Percentiles rank a stretch among this genome's conserved stretches.
These are phyloP conservation scores for Xerocomus amazonicus DNA, from an alignment of 1,284 basidiomycete genomes.

Conservation along the genomic window DNA sequence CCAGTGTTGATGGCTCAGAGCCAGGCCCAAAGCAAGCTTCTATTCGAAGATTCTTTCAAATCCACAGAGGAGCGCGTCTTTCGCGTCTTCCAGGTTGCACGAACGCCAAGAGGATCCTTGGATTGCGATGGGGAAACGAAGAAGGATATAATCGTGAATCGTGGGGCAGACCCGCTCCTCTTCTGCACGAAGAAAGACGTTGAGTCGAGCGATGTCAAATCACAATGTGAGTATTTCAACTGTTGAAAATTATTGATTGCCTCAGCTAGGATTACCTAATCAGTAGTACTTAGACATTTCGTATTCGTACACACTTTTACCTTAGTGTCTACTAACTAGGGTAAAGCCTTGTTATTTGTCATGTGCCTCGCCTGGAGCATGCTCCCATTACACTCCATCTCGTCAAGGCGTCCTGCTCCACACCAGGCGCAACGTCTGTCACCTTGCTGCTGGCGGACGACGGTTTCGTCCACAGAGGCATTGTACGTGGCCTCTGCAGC, in stretches of 20 bases:
- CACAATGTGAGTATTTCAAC: conserved; percentile 26
- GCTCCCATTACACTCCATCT: conserved; percentile 23
- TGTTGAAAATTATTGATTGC: no score
- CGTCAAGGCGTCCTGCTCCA: conserved; percentile 18
- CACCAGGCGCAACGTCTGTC: not conserved
- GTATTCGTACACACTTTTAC: no score
- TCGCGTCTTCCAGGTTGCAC: conserved; percentile 19
- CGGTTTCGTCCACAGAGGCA: conserved; percentile 5
- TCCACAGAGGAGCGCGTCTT: conserved; percentile 19
- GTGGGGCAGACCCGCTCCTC: conserved; percentile 24
- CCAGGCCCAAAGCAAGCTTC: conserved; percentile 10
- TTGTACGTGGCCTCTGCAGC: not conserved
- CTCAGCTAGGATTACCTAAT: no score
- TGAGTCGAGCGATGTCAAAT: conserved; percentile 9
- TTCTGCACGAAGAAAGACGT: conserved; percentile 17
- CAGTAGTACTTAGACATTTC: no score
- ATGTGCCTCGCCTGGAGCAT: conserved; percentile 5
- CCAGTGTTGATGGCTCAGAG: conserved; percentile 13
- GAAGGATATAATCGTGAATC: conserved; percentile 13
- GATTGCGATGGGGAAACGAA: conserved; percentile 5
- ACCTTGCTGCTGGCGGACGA: not conserved
- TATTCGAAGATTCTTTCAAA: conserved; percentile 21
- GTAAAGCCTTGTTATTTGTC: no score
- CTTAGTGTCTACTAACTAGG: no score
- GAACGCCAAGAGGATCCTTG: not conserved